phyloP scores from a whole-genome alignment of 768 basidiomycete genomes.

The Suillus americanus region DNA sequence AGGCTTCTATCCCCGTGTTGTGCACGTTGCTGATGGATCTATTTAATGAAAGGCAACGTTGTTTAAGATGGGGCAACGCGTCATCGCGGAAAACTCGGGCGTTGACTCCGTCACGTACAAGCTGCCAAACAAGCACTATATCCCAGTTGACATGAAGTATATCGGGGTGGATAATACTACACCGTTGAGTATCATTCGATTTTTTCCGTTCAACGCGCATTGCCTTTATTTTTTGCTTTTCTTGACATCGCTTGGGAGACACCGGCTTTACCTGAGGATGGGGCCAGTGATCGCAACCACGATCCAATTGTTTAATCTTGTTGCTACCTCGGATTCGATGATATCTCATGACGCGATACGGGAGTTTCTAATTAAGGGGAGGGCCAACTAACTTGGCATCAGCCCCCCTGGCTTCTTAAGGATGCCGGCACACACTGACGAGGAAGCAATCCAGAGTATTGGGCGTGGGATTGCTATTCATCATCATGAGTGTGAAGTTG shows the following conservation, averaged over 20 bases:
- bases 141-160: conserved; percentile 82
- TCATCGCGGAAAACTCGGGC: conserved; percentile 63
- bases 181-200: conserved; percentile 45
- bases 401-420: neutral
- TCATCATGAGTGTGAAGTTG: neutral
- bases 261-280: neutral
- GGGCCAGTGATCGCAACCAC: conserved; percentile 3
- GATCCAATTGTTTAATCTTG: conserved; percentile 6
- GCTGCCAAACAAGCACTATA: conserved; percentile 94
- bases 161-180: conserved; percentile 68
- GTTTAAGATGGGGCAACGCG: conserved; percentile 80
- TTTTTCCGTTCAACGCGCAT: neutral
- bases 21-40: conserved; percentile 3
- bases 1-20: neutral
- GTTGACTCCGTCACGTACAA: conserved; percentile 66
- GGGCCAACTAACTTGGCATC: neutral
- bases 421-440: neutral
- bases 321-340: conserved; percentile 2
- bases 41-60: conserved; percentile 69
- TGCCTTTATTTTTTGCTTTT: neutral
- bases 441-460: neutral
- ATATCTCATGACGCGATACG: neutral
- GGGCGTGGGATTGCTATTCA: neutral
- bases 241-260: conserved; percentile 3
- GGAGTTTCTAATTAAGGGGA: neutral